These are phyloP conservation scores for Dioscorea dumetorum DNA, from an alignment of 106 monocot species.

Conservation along the genomic window DNA sequence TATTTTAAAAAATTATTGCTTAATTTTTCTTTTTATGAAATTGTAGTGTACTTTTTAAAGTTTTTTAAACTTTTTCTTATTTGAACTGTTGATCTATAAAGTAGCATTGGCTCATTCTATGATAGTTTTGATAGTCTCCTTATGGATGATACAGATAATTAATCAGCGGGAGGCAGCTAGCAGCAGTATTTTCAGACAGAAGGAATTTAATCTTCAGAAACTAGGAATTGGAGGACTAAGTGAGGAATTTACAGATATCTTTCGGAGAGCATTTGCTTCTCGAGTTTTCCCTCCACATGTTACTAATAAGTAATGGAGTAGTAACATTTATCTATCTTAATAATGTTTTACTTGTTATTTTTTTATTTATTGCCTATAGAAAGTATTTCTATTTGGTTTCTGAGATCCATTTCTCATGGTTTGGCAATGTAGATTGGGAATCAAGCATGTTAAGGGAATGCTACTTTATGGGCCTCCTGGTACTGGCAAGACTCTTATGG, in stretches of 20 bases:
- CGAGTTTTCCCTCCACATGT: conserved; percentile 95
- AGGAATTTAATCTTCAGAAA: conserved; percentile 92
- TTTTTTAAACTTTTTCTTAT: background rate
- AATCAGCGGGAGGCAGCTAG: conserved; percentile 88
- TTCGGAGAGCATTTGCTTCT: conserved; percentile 97
- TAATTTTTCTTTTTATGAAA: background rate
- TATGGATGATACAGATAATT: conserved; percentile 41
- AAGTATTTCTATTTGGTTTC: background rate
- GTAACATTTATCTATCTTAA: too few species aligned
- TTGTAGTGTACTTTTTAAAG: too few species aligned
- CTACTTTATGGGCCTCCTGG: conserved; percentile 96
- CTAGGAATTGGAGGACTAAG: conserved; percentile 91
- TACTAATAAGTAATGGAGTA: conserved; percentile 67
- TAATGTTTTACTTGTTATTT: background rate
- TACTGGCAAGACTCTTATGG: conserved; percentile 98
- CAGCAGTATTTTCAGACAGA: conserved; percentile 87
- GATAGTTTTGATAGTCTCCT: background rate
- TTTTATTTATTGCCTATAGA: background rate
- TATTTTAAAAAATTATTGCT: background rate
- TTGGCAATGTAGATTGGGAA: conserved; percentile 58
- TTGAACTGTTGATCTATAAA: background rate
- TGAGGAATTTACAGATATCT: conserved; percentile 89
- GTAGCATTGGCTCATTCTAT: background rate
- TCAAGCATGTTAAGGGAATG: conserved; percentile 98
- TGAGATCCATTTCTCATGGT: background rate